phyloP scores from a whole-genome alignment of 176 grass and related monocot species.

The Carex parvula region DNA sequence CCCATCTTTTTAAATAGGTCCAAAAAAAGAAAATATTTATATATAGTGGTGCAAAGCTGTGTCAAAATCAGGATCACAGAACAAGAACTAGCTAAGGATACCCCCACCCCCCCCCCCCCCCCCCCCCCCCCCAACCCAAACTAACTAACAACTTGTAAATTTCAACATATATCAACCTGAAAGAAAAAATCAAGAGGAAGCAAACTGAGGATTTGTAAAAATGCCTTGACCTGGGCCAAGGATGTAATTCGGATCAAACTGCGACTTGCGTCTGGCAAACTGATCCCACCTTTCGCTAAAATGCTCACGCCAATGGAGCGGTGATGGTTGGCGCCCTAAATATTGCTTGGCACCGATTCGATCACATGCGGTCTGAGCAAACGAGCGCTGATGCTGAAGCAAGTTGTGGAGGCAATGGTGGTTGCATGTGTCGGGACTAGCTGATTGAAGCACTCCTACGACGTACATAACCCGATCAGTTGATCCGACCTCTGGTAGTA shows the following conservation, averaged over 20 bases:
- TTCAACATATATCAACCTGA: conserved; percentile 14
- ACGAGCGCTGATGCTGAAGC: conserved; percentile 34
- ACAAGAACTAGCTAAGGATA: background rate
- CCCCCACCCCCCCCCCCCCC: too few species aligned
- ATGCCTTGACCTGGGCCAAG: conserved; percentile 82
- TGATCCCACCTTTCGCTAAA: conserved; percentile 51
- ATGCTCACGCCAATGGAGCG: conserved; percentile 46
- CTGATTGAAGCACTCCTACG: conserved; percentile 63
- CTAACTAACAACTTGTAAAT: conserved; percentile 19
- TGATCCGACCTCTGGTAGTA: conserved; percentile 53
- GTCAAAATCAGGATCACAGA: conserved; percentile 28
- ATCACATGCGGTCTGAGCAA: conserved; percentile 32
- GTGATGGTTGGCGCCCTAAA: conserved; percentile 47
- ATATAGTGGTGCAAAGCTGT: background rate
- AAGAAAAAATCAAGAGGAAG: background rate
- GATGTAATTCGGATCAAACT: conserved; percentile 57
- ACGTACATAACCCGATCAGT: conserved; percentile 51
- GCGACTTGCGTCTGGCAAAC: conserved; percentile 52
- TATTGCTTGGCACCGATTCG: conserved; percentile 61
- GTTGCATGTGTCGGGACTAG: conserved; percentile 47
- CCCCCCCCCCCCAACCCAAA: too few species aligned
- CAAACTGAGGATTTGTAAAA: conserved; percentile 33
- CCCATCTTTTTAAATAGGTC: conserved; percentile 20
- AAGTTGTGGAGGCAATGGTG: conserved; percentile 46
- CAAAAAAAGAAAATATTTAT: background rate